Evolutionary conservation across 2,329 filamentous ascomycete genomes (phyloP), one percentile per base, ranked within the genome.

Genomic region (Aspergillus floridensis): DNA sequence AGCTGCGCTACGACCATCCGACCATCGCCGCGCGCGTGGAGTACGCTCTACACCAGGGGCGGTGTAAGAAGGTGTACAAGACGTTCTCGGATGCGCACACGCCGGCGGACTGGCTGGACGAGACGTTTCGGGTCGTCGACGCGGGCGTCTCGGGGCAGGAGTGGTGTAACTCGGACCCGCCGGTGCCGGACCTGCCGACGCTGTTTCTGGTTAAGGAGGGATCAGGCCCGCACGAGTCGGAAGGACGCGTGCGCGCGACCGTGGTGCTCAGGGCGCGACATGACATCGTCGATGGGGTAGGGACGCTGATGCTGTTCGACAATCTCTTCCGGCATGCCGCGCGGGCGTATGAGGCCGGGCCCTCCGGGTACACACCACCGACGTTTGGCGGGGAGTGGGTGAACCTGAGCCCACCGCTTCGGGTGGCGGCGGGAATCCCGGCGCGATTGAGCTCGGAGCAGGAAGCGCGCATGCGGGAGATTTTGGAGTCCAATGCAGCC

Each of bases 81-180:
- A 53, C 50, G 2, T 59, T 59, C 5, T 12, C n/a, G 1, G 50
- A 52, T 5, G n/a, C 31, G 3, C 24, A 53, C 4, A 31, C 44
- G 2, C 49, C 59, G 26, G 24, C 41, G 4, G 24, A 51, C 12
- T 70, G 68, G 68, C 31, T 68, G 16, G 29, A 64, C 10, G 16
- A 48, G 1, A 70, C 67, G 0, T 65, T 70, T 21, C 58, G 41
- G 10, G 35, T 64, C 3, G 56, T 69, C 2, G 48, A 60, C 4
- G 60, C 49, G 12, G 35, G 48, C 8, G 48, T 61, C 8, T 62
- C 65, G 3, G 66, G 65, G 0, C 50, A 62, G 8, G 63, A 70
- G 24, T 70, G 66, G 66, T 70, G 67, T 38, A 70, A 70, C 53
- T 59, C 56, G 2, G 66, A 70, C 53, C 67, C 67, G 1, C 66